Conservation (phyloP, 2,329 filamentous ascomycete genomes). For the Mycosphaerella sp. region DNA sequence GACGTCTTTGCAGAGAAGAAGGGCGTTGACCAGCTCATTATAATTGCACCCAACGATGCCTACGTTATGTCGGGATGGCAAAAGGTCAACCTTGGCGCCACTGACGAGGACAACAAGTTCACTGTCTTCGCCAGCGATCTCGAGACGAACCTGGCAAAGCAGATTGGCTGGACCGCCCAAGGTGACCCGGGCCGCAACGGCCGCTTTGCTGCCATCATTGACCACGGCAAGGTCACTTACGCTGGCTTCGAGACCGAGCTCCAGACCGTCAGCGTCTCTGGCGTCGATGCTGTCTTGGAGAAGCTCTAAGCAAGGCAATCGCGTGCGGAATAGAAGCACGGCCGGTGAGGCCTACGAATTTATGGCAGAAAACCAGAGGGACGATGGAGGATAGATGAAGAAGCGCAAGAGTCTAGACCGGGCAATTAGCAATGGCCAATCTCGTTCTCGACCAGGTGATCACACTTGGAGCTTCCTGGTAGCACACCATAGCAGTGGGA, state of each 20-base stretch:
- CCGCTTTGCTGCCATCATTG: slow-evolving; percentile 20
- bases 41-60: slow-evolving; percentile 23
- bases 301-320: neutral
- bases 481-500: neutral
- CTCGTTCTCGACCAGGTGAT: neutral
- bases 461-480: neutral
- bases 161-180: slow-evolving; percentile 23
- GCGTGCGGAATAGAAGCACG: neutral
- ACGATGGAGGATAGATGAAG: slow-evolving; percentile 7
- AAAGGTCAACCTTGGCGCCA: slow-evolving; percentile 19
- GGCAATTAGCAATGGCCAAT: slow-evolving; percentile 1
- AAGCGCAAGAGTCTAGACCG: neutral
- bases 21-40: slow-evolving; percentile 21
- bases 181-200: slow-evolving; percentile 19
- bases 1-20: slow-evolving; percentile 11
- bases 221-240: slow-evolving; percentile 22
- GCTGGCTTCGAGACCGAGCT: slow-evolving; percentile 21
- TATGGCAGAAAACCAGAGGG: slow-evolving; percentile 5
- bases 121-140: slow-evolving; percentile 21
- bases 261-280: slow-evolving; percentile 21
- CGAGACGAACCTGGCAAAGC: slow-evolving; percentile 21
- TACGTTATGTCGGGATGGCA: slow-evolving; percentile 24
- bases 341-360: slow-evolving; percentile 6
- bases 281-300: slow-evolving; percentile 15
- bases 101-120: slow-evolving; percentile 21